Evolutionary conservation across 805 yeast species (phyloP), one percentile per base, ranked within the genome.

Genomic region (Wickerhamiella galacta): DNA sequence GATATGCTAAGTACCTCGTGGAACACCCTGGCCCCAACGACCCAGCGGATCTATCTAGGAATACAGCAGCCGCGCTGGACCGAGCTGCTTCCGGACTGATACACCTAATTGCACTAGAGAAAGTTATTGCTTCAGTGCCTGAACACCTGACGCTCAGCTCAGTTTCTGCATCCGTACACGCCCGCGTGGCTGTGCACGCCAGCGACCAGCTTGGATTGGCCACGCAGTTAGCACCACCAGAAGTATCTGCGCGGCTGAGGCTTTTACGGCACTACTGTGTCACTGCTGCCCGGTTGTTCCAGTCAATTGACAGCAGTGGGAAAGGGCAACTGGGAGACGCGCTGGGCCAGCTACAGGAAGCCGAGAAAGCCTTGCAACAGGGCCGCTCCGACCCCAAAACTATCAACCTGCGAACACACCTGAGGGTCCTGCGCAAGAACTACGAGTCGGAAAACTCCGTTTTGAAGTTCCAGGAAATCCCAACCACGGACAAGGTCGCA

Each of bases 151-250:
- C 31, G 3, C 26, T 35, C 6, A n/a, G 44, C 16, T 32, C 33
- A 3, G 39, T 49, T 1, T 40, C 50, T 12, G 41, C 52, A 8
- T 36, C 41, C 6, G 39, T 53, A 18, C 44, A 52, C 35, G 31
- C 45, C 11, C 43, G 57, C n/a, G 41, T 51, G 1, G 47, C 57
- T 6, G 49, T 53, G 22, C 49, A 35, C 32, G 52, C 54, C 1
- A 38, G 41, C 16, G 57, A 53, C 15, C 45, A 48, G 39, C 50
- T 47, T 28, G 40, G 47, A 2, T 33, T 51, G 3, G 48, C 55
- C 3, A 21, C 39, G 8, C 47, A 51, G 26, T 29, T 46, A 17
- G 36, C 46, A 4, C 40, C 42, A 6, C 25, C 36, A 23, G 25
- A 42, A 1, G 39, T 51, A 8, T 28, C 28, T n/a, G 20, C 33